These are phyloP conservation scores for Rhododendron molle DNA, from an alignment of 148 eudicot genomes.

Conservation along the genomic window DNA sequence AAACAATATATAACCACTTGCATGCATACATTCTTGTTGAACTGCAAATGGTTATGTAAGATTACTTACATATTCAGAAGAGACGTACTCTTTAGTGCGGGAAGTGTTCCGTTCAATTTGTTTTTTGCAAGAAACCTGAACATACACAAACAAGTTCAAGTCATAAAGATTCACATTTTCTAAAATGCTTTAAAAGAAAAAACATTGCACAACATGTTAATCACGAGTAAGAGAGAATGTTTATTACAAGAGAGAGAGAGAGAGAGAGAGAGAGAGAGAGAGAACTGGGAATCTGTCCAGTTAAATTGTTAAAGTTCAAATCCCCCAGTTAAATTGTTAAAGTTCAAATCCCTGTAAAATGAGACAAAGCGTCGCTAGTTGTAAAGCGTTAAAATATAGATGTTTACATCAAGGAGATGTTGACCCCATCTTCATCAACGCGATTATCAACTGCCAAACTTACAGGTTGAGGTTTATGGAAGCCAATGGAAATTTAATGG, in stretches of 20 bases:
- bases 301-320: no score
- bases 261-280: constrained; percentile 58
- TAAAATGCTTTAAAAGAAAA: not conserved
- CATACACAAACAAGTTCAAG: not conserved
- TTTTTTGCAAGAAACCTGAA: not conserved
- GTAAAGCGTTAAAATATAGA: not conserved
- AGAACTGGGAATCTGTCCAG: constrained; percentile 62
- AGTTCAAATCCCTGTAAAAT: constrained; percentile 79
- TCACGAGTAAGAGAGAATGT: not conserved
- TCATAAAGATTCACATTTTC: not conserved
- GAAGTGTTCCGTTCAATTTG: not conserved
- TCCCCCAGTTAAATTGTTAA: constrained; percentile 75
- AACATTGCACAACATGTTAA: not conserved
- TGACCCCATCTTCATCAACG: not conserved
- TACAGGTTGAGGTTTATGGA: not conserved
- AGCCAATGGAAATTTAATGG: not conserved
- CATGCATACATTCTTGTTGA: not conserved
- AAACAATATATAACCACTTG: not conserved
- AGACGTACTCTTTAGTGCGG: not conserved
- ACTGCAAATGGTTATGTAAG: not conserved
- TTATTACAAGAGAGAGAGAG: constrained; percentile 63
- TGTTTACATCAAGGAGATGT: not conserved
- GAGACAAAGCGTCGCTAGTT: not conserved
- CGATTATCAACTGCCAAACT: not conserved
- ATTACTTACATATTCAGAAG: not conserved